Evolutionary conservation across 2,329 filamentous ascomycete species (phyloP), one percentile per base, ranked within the genome.

Genomic region (Trichoderma sp.): DNA sequence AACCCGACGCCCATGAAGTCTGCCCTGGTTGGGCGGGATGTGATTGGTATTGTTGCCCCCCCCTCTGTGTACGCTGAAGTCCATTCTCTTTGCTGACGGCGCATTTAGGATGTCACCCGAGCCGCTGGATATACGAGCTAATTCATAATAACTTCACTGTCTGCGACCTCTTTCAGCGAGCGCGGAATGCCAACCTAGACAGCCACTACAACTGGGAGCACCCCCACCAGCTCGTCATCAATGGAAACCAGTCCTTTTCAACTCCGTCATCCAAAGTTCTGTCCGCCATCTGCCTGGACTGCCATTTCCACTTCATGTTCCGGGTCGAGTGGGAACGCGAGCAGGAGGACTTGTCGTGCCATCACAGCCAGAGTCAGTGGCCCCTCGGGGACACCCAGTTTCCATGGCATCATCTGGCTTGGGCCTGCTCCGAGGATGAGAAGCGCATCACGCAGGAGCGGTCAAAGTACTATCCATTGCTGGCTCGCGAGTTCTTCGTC

Each of bases 221-320:
- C 60, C 63, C 70, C 15, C 78, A 79, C 55, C 72, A 72, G 61
- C 69, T 79, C 17, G 74, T 75, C 17, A 74, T 78, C 65, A 78
- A 78, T 57, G 78, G 77, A 34, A 79, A 79, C 56, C 78, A 80
- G 64, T 78, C 72, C 67, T 75, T 71, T 39, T 70, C 66, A 1
- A 71, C 72, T 30, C 47, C 64, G 1, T 72, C 70, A 5, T 71
- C 66, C 7, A 71, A 71, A 2, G 39, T 75, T 2, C 62, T 80
- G 1, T 79, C 78, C 5, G 71, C 77, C 3, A 71, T 80, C 9
- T 80, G 78, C 64, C 70, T 78, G 14, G 74, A 78, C 52, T 80
- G 78, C 57, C 76, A 78, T 58, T 78, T 77, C 41, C 78, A 80
- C 67, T 79, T 80, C 59, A 71, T 80, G 58, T 76, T 80, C 68